phyloP scores from a whole-genome alignment of 306 rosid species.

The Cucurbita moschata region DNA sequence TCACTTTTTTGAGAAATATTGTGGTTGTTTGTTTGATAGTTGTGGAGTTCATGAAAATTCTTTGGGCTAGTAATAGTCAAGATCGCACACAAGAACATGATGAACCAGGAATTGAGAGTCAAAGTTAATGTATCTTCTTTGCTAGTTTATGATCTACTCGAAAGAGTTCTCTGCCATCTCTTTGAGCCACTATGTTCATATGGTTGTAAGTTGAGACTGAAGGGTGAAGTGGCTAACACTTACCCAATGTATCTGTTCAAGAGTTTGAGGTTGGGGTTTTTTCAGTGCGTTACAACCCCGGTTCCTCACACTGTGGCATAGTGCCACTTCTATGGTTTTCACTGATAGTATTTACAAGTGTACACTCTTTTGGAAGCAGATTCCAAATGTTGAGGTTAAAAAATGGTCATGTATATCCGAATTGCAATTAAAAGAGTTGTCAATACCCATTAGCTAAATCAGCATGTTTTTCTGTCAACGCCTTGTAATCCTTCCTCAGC shows the following conservation, averaged over 20 bases:
- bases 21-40: not conserved
- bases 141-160: not conserved
- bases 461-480: too few relatives aligned
- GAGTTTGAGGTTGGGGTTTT: not conserved
- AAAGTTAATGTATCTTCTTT: not conserved
- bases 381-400: not conserved
- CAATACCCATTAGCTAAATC: not conserved
- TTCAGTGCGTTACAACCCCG: not conserved
- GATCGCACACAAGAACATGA: not conserved
- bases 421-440: not conserved
- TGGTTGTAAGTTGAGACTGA: not conserved
- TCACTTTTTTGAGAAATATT: not conserved
- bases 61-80: not conserved
- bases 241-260: too few relatives aligned
- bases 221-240: too few relatives aligned
- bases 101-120: not conserved
- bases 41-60: not conserved
- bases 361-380: not conserved
- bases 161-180: not conserved
- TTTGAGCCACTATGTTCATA: not conserved
- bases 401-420: not conserved
- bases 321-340: not conserved
- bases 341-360: not conserved
- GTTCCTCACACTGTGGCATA: not conserved
- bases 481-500: too few relatives aligned